phyloP scores from a whole-genome alignment of 1,139 yeast species.

The Yamadazyma mexicana region DNA sequence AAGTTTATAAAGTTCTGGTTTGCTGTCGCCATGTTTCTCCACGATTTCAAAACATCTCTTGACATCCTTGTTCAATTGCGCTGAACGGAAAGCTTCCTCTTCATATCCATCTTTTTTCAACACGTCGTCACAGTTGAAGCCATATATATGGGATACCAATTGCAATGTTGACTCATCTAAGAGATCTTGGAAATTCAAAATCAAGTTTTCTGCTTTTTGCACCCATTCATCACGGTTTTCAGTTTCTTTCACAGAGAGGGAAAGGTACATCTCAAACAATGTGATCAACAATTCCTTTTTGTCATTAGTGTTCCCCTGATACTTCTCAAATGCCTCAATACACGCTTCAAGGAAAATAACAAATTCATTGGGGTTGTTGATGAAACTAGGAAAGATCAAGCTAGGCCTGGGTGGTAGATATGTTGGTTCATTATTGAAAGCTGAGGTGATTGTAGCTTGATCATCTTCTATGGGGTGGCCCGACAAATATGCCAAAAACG shows the following conservation, averaged over 20 bases:
- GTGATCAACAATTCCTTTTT: conserved; percentile 74
- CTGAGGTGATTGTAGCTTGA: conserved; percentile 11
- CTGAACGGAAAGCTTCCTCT: conserved; percentile 64
- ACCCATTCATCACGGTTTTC: conserved; percentile 52
- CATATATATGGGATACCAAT: conserved; percentile 65
- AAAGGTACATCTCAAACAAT: conserved; percentile 76
- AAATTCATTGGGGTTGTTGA: conserved; percentile 82
- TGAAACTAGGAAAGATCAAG: conserved; percentile 81
- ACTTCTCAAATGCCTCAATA: conserved; percentile 71
- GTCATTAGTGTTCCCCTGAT: conserved; percentile 71
- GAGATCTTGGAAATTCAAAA: conserved; percentile 38
- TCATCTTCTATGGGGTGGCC: conserved; percentile 20
- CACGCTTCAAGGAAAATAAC: conserved; percentile 95
- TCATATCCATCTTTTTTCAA: conserved; percentile 50
- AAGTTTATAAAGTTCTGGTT: conserved; percentile 64
- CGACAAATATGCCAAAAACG: conserved; percentile 67
- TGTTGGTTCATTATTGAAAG: conserved; percentile 47
- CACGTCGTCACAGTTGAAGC: conserved; percentile 50
- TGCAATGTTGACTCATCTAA: conserved; percentile 63
- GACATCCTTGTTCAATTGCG: conserved; percentile 59
- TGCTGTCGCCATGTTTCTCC: conserved; percentile 57
- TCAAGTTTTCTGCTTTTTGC: conserved; percentile 57
- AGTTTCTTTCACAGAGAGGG: conserved; percentile 47
- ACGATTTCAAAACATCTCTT: conserved; percentile 57
- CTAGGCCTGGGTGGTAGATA: conserved; percentile 92